phyloP scores from a whole-genome alignment of 2,329 filamentous ascomycete species.

The Fusarium caatingaense region DNA sequence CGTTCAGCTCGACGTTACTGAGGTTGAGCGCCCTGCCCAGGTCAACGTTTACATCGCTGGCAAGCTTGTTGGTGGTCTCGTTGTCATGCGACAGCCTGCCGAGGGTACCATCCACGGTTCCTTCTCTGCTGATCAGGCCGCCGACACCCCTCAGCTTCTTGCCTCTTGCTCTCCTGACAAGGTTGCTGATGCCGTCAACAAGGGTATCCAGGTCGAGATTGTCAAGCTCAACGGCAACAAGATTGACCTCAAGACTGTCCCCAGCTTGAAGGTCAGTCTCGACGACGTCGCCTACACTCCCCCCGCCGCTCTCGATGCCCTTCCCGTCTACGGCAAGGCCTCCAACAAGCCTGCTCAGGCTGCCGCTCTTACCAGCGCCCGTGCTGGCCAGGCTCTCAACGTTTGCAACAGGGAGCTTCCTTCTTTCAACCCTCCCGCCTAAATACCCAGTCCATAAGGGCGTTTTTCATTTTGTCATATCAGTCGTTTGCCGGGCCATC shows the following conservation, averaged over 20 bases:
- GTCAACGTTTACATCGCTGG: slow-evolving; percentile 51
- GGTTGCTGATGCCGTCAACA: slow-evolving; percentile 43
- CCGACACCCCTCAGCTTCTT: slow-evolving; percentile 68
- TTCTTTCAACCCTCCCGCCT: slow-evolving; percentile 32
- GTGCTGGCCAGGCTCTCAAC: slow-evolving; percentile 37
- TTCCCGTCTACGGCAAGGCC: slow-evolving; percentile 45
- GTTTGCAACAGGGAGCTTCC: slow-evolving; percentile 35
- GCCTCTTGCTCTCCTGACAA: slow-evolving; percentile 34
- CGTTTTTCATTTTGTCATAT: slow-evolving; percentile 23
- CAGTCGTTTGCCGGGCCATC: not conserved
- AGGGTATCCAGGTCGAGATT: slow-evolving; percentile 50
- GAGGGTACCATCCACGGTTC: slow-evolving; percentile 49
- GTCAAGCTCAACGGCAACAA: slow-evolving; percentile 53
- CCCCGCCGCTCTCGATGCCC: slow-evolving; percentile 40
- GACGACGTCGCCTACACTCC: slow-evolving; percentile 47
- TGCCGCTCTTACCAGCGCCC: slow-evolving; percentile 29
- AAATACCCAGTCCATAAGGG: slow-evolving; percentile 20
- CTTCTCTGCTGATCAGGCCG: slow-evolving; percentile 67
- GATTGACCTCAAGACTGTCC: slow-evolving; percentile 49
- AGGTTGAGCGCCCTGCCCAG: slow-evolving; percentile 52
- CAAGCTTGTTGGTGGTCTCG: slow-evolving; percentile 49
- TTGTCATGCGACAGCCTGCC: slow-evolving; percentile 52
- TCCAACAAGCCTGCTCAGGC: slow-evolving; percentile 35
- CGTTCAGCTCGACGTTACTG: slow-evolving; percentile 50
- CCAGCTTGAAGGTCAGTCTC: slow-evolving; percentile 52